Base-by-base conservation (phyloP, 2,329 filamentous ascomycete genomes). In the Phyllosticta ampelicida region DNA sequence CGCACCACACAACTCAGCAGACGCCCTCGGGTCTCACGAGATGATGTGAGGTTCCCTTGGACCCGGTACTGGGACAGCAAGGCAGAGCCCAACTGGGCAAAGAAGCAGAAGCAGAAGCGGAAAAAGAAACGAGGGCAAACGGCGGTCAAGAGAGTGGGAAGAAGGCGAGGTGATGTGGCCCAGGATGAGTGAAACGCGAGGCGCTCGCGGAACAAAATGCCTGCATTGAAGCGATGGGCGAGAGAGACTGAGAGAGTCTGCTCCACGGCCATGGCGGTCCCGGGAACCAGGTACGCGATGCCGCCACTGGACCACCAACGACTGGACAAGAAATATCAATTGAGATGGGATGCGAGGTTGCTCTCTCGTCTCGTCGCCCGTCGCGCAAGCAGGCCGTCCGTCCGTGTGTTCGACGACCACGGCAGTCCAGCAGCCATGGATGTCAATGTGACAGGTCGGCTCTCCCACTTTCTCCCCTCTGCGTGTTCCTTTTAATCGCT, bases 221-320 rank as follows among this genome's bases (percentile, higher is more conserved):
- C 44, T 60, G 60, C 57, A 61, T 61, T 56, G 13, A 60, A 65
- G 59, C 61, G 62, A 63, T 6, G 29, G 28, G 29, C 29, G 29
- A 36, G 8, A 10, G 29, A 10, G 8, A 9, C 29, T 36, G 8
- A 36, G 9, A 6, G 13, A 16, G 29, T 44, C 36, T 44, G 30
- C 36, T 44, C 13, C 36, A 44, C 36, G 29, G 29, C 29, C 29
- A 36, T 16, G 29, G 29, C 29, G 29, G 36, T 44, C 36, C 36
- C 36, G 36, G 36, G 36, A 44, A 44, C 36, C 36, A 44, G 36
- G 36, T 44, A 44, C 36, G 36, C 36, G 36, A 13, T 44, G 36
- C 36, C 36, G 36, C 36, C 36, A 44, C 36, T 44, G 2, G 36
- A 44, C 36, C 36, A 44, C 36, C 36, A 44, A 11, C 9, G 30